Evolutionary conservation across 352 stramenopile genomes (phyloP).

Genomic region (Pythium aristosporum): DNA sequence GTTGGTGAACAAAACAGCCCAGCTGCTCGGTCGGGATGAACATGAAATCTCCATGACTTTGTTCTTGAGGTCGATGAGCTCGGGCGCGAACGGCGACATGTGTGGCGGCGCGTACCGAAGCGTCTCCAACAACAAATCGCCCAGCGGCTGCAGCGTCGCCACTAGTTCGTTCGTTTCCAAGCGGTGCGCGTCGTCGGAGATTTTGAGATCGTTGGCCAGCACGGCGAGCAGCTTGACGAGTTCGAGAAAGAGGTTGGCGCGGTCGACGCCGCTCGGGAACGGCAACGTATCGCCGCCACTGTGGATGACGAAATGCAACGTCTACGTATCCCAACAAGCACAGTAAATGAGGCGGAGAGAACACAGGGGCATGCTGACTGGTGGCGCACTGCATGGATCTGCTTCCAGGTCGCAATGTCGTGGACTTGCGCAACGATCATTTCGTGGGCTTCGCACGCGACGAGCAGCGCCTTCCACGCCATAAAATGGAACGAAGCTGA

Average conservation of each 20-base stretch:
- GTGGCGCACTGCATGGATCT: constrained; percentile 39
- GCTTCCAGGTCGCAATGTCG: constrained; percentile 40
- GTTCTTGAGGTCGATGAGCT: constrained; percentile 58
- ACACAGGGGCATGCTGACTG: too few species aligned
- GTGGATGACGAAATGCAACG: constrained; percentile 41
- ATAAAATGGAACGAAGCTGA: constrained; percentile 46
- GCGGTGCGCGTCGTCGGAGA: background rate
- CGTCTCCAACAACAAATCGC: constrained; percentile 46
- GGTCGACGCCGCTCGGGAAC: constrained; percentile 25
- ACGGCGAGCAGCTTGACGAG: constrained; percentile 60
- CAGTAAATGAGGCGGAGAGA: background rate
- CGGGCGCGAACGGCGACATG: constrained; percentile 32
- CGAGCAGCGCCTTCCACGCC: constrained; percentile 59
- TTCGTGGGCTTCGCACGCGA: constrained; percentile 43
- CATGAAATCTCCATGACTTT: constrained; percentile 66
- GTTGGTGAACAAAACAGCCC: constrained; percentile 43
- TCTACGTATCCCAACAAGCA: constrained; percentile 28
- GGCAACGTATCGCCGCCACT: constrained; percentile 6
- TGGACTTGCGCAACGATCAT: constrained; percentile 30
- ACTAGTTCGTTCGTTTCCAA: constrained; percentile 11
- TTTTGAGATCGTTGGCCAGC: constrained; percentile 50
- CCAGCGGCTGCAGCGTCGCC: constrained; percentile 30
- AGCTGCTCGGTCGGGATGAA: constrained; percentile 45
- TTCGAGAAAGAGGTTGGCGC: constrained; percentile 41
- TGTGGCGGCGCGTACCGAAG: constrained; percentile 31